These are phyloP conservation scores for Gossypioides kirkii DNA, from an alignment of 345 rosid genomes.

Conservation along the genomic window DNA sequence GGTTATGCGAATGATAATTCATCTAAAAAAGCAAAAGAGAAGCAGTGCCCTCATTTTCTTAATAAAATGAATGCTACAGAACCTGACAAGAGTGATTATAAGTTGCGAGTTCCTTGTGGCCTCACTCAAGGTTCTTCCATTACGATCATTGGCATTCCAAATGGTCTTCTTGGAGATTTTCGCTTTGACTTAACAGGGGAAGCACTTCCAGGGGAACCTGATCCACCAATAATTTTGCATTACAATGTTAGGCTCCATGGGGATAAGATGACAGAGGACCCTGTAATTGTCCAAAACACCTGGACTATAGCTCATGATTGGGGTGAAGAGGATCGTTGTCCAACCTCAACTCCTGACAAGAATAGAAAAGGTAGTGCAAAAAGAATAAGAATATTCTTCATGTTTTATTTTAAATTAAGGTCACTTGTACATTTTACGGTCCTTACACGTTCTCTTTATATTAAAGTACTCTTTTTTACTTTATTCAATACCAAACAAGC, in stretches of 20 bases:
- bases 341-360: conserved; percentile 67
- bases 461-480: neutral
- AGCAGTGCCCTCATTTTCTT: conserved; percentile 85
- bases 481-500: neutral
- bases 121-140: conserved; percentile 92
- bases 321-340: conserved; percentile 98
- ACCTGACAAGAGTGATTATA: conserved; percentile 34
- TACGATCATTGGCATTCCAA: conserved; percentile 80
- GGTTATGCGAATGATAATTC: conserved; percentile 45
- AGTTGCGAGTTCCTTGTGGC: conserved; percentile 80
- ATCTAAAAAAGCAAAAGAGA: conserved; percentile 41
- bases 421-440: neutral
- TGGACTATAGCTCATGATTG: conserved; percentile 92
- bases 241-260: conserved; percentile 96
- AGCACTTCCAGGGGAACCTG: conserved; percentile 97
- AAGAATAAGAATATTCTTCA: neutral
- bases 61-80: conserved; percentile 73
- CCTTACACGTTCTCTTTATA: neutral
- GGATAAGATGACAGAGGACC: conserved; percentile 89
- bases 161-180: conserved; percentile 85
- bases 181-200: conserved; percentile 86
- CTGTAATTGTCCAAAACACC: conserved; percentile 95
- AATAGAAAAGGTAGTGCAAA: conserved; percentile 55
- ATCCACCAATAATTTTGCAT: conserved; percentile 90
- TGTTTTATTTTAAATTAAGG: neutral